These are phyloP conservation scores for Pythium rishiriense DNA, from an alignment of 352 stramenopile genomes.

Conservation along the genomic window DNA sequence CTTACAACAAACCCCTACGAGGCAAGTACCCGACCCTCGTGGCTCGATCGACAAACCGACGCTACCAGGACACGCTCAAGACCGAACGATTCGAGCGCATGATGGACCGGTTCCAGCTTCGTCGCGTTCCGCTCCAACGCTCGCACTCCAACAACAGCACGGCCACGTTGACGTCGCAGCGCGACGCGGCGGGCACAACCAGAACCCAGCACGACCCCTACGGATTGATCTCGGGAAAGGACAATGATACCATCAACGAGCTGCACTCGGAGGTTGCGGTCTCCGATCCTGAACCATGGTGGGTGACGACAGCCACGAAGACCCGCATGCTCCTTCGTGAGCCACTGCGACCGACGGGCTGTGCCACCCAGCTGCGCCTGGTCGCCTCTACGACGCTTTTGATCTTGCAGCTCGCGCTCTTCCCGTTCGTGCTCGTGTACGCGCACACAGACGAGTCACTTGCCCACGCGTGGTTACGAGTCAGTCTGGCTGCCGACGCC, in stretches of 20 bases:
- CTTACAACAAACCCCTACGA: too few species aligned
- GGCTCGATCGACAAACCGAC: too few species aligned
- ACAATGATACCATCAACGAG: too few species aligned
- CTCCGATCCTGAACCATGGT: too few species aligned
- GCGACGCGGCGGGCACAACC: not conserved
- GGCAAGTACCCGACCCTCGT: too few species aligned
- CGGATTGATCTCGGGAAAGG: too few species aligned
- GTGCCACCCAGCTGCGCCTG: slow-evolving; percentile 27
- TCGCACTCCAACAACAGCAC: not conserved
- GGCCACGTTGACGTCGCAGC: not conserved
- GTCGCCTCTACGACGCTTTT: slow-evolving; percentile 26
- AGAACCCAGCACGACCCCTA: too few species aligned
- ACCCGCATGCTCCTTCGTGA: too few species aligned
- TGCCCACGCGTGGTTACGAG: slow-evolving; percentile 18
- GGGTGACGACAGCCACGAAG: too few species aligned
- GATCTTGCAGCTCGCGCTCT: slow-evolving; percentile 31
- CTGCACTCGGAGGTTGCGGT: too few species aligned
- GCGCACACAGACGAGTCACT: not conserved
- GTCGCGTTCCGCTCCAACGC: slow-evolving; percentile 23
- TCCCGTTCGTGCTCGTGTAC: slow-evolving; percentile 44
- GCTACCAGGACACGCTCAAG: too few species aligned
- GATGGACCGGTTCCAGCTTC: slow-evolving; percentile 56
- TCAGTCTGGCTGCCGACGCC: slow-evolving; percentile 21
- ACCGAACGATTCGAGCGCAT: slow-evolving; percentile 52
- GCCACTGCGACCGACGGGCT: slow-evolving; percentile 15